Evolutionary conservation across 2,329 filamentous ascomycete species (phyloP).

Genomic region (Penicillium hordei): DNA sequence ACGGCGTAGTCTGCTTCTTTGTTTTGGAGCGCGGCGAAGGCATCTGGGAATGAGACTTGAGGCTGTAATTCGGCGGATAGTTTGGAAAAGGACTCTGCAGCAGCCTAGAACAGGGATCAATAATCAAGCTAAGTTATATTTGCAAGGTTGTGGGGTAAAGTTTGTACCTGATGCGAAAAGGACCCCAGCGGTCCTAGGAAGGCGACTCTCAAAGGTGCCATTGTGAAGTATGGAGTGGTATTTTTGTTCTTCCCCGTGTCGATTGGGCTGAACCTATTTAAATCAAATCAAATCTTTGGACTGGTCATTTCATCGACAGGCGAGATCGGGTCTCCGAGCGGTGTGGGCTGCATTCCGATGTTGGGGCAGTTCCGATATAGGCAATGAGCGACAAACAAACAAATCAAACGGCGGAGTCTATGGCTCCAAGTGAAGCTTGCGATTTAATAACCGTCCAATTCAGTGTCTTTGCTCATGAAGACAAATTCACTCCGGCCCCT

Average conservation of each 20-base stretch:
- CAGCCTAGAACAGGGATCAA: constrained; percentile 46
- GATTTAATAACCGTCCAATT: neutral
- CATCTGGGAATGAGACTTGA: constrained; percentile 54
- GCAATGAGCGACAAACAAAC: constrained; percentile 19
- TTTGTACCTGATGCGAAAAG: constrained; percentile 66
- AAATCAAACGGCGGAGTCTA: constrained; percentile 25
- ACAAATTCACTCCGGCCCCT: constrained; percentile 1
- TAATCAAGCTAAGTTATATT: constrained; percentile 2
- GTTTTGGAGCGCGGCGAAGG: constrained; percentile 75
- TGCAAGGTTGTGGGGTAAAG: constrained; percentile 22
- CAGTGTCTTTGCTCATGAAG: constrained; percentile 7
- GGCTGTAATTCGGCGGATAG: constrained; percentile 34
- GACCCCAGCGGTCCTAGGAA: constrained; percentile 66
- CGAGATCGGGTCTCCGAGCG: constrained; percentile 17
- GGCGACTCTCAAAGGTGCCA: constrained; percentile 41
- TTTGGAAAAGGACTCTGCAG: constrained; percentile 52
- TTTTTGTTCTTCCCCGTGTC: neutral
- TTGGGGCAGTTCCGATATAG: neutral
- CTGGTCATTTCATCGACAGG: neutral
- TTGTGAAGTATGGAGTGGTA: constrained; percentile 7
- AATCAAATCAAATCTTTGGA: neutral
- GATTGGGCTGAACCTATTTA: neutral
- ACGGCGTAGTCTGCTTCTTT: constrained; percentile 69
- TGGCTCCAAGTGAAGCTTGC: constrained; percentile 8
- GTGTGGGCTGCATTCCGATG: constrained; percentile 10